Evolutionary conservation across 2,329 filamentous ascomycete genomes (phyloP), one percentile per base, ranked within the genome.

Genomic region (Aspergillus ibericus): DNA sequence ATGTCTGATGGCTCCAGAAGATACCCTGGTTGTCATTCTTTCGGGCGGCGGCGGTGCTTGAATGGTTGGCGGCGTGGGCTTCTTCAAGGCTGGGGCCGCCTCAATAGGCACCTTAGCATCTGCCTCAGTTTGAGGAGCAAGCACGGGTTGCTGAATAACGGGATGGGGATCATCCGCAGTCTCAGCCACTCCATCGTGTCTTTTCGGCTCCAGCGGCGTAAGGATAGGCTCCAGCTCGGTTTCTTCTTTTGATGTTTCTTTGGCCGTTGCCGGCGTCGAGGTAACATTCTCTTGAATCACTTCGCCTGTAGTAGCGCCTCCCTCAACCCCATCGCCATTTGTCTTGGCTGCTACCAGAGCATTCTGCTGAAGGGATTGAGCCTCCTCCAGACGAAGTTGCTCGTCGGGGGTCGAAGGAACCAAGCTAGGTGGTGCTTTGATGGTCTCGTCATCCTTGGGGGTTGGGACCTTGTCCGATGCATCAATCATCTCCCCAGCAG

Each of bases 21-120:
- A 86, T 20, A 90, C 86, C 65, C 88, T 78, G 1, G 88, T 91
- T 10, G 86, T 88, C 77, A 88, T 88, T 29, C 87, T 82, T 65
- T 83, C 82, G 4, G 75, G 67, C 44, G 75, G 70, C 27, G 78
- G 67, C 55, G 57, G 75, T 65, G 29, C 75, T 55, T 63, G 61
- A 35, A 65, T 65, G 6, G 59, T 59, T 7, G 66, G 49, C 8
- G 68, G 63, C 3, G 66, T 65, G 13, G 56, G 63, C 22, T 75
- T 71, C 53, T 68, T 71, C n/a, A 67, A 63, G 38, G 60, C 59
- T 8, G 67, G 64, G 38, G 63, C 61, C 13, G 59, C 54, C 40
- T 56, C 53, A 7, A 62, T 29, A 5, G 55, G 35, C 22, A 58
- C 59, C 35, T 66, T 66, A 8, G 50, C 22, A 15, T 46, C 38